Percentiles rank a stretch among this genome's conserved stretches.
phyloP scores from a whole-genome alignment of 1,139 yeast genomes.

The Taiozyma sp. region DNA sequence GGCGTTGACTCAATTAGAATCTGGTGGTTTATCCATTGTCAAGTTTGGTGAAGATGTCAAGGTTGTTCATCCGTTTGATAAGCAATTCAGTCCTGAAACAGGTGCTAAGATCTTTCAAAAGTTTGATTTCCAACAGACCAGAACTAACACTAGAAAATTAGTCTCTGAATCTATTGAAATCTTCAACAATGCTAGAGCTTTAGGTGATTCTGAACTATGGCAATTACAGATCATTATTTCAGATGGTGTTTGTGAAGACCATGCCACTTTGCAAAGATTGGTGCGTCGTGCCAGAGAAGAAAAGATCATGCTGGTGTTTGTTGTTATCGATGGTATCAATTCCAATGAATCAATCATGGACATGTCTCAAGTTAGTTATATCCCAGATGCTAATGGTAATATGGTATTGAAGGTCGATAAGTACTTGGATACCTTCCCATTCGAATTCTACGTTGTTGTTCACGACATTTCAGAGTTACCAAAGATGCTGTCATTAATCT shows the following conservation, averaged over 20 bases:
- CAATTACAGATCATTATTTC: conserved; percentile 89
- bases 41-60: conserved; percentile 84
- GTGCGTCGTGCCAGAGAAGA: conserved; percentile 92
- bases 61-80: conserved; percentile 87
- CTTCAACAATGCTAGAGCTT: conserved; percentile 60
- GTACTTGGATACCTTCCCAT: conserved; percentile 92
- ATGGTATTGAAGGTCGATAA: conserved; percentile 73
- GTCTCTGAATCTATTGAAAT: conserved; percentile 68
- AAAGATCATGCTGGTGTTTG: conserved; percentile 92
- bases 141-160: conserved; percentile 77
- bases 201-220: conserved; percentile 71
- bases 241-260: conserved; percentile 97
- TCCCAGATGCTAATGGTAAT: conserved; percentile 65
- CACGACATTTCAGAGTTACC: conserved; percentile 87
- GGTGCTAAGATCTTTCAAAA: conserved; percentile 84
- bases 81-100: conserved; percentile 75
- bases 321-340: conserved; percentile 85
- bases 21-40: conserved; percentile 89
- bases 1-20: conserved; percentile 89
- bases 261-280: conserved; percentile 70
- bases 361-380: conserved; percentile 88
- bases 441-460: conserved; percentile 93
- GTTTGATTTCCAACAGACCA: conserved; percentile 87
- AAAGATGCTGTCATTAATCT: conserved; percentile 80
- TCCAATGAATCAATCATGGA: conserved; percentile 85